Conservation (phyloP, 139 green algal species). For the Penium margaritaceum region DNA sequence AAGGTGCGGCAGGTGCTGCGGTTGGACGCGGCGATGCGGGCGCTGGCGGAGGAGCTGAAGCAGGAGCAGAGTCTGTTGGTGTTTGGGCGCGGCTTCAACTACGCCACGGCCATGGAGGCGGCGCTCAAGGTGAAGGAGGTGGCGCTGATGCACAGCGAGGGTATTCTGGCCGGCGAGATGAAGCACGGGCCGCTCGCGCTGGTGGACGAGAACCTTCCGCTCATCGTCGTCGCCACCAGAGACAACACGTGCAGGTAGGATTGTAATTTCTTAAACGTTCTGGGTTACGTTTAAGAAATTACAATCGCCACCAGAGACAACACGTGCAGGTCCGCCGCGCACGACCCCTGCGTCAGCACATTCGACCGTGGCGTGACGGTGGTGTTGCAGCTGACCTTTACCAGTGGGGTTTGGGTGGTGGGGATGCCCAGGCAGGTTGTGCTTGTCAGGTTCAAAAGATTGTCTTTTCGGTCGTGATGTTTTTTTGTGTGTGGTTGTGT, state of each 20-base stretch:
- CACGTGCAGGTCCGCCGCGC: constrained; percentile 42
- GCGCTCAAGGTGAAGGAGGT: constrained; percentile 76
- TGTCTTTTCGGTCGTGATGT: too few species aligned
- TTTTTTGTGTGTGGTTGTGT: too few species aligned
- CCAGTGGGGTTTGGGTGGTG: too few species aligned
- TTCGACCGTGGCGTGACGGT: too few species aligned
- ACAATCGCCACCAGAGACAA: constrained; percentile 69
- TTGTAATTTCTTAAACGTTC: too few species aligned
- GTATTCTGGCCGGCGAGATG: constrained; percentile 96
- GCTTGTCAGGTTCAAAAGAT: too few species aligned
- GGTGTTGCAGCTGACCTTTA: too few species aligned
- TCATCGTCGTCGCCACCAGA: constrained; percentile 80
- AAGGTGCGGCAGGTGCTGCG: constrained; percentile 56
- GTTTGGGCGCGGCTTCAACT: constrained; percentile 80
- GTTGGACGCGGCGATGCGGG: constrained; percentile 68
- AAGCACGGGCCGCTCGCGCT: constrained; percentile 95
- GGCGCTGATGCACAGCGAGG: constrained; percentile 87
- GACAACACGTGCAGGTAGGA: constrained; percentile 52
- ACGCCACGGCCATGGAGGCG: constrained; percentile 83
- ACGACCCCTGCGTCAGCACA: too few species aligned
- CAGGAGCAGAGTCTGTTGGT: constrained; percentile 64
- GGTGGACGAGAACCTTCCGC: constrained; percentile 85
- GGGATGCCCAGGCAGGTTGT: too few species aligned
- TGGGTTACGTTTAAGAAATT: too few species aligned
- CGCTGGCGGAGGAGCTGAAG: constrained; percentile 72